A percentile compares a stretch with the other conserved stretches of the same genome.
phyloP scores from a whole-genome alignment of 2,329 filamentous ascomycete species.

The Leptographium procerum region DNA sequence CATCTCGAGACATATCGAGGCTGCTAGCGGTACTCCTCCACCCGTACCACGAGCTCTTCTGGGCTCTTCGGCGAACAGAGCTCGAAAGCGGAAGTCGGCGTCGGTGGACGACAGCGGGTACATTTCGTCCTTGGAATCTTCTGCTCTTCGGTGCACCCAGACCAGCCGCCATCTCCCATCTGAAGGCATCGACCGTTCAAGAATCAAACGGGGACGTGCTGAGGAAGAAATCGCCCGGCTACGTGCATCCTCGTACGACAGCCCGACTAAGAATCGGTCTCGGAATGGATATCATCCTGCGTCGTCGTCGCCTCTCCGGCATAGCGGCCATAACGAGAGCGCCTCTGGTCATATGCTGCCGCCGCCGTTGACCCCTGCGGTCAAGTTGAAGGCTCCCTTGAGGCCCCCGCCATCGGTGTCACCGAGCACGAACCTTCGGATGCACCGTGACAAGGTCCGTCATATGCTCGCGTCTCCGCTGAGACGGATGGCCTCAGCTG shows the following conservation, averaged over 20 bases:
- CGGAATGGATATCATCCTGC: slow-evolving; percentile 37
- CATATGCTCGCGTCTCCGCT: slow-evolving; percentile 72
- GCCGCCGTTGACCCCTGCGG: slow-evolving; percentile 64
- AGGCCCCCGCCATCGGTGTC: slow-evolving; percentile 65
- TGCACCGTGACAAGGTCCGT: slow-evolving; percentile 75
- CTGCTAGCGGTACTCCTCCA: slow-evolving; percentile 64
- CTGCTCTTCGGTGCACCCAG: slow-evolving; percentile 62
- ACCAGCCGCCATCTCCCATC: slow-evolving; percentile 58
- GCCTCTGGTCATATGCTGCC: slow-evolving; percentile 47
- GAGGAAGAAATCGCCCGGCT: slow-evolving; percentile 94
- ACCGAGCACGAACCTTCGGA: slow-evolving; percentile 80
- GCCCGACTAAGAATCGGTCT: slow-evolving; percentile 61
- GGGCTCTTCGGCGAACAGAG: slow-evolving; percentile 43
- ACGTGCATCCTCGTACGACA: slow-evolving; percentile 85
- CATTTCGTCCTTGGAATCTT: slow-evolving; percentile 92
- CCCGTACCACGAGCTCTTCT: slow-evolving; percentile 46
- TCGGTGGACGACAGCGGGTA: slow-evolving; percentile 90
- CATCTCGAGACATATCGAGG: slow-evolving; percentile 47
- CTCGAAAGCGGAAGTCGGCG: slow-evolving; percentile 65
- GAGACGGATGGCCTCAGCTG: slow-evolving; percentile 26
- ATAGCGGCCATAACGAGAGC: slow-evolving; percentile 30
- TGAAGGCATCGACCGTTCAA: slow-evolving; percentile 60
- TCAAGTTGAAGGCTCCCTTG: slow-evolving; percentile 61
- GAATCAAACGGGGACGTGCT: slow-evolving; percentile 77
- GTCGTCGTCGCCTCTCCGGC: slow-evolving; percentile 60